Conservation (phyloP, 768 basidiomycete species). For the Amyloporia xantha region DNA sequence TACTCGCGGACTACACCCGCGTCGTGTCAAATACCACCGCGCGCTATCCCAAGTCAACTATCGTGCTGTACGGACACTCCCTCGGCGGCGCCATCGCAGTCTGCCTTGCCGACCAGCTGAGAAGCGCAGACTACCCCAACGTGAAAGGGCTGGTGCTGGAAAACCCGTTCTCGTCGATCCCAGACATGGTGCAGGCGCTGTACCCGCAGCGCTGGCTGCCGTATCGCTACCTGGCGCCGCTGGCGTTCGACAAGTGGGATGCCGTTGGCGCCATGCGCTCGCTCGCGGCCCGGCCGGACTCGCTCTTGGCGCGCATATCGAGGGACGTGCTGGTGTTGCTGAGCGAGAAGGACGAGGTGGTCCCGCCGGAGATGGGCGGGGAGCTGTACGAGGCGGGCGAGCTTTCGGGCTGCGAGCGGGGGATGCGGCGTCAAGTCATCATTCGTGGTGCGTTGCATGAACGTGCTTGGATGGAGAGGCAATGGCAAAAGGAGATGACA, state of each 20-base stretch:
- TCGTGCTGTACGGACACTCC: slow-evolving; percentile 42
- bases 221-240: slow-evolving; percentile 39
- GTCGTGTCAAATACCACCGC: slow-evolving; percentile 26
- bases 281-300: not conserved
- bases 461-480: slow-evolving; percentile 27
- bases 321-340: slow-evolving; percentile 28
- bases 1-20: slow-evolving; percentile 34
- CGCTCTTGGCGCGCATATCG: slow-evolving; percentile 15
- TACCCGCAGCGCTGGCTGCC: slow-evolving; percentile 45
- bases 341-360: slow-evolving; percentile 42
- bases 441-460: slow-evolving; percentile 33
- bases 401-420: not conserved
- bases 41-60: slow-evolving; percentile 26
- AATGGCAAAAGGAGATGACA: slow-evolving; percentile 24
- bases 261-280: slow-evolving; percentile 25
- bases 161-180: slow-evolving; percentile 43
- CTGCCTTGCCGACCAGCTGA: slow-evolving; percentile 28
- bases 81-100: slow-evolving; percentile 40
- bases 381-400: slow-evolving; percentile 20
- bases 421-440: slow-evolving; percentile 14
- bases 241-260: slow-evolving; percentile 44
- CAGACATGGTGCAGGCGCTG: slow-evolving; percentile 39
- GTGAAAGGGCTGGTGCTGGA: slow-evolving; percentile 39
- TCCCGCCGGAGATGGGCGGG: slow-evolving; percentile 33
- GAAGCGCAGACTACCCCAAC: slow-evolving; percentile 5